A percentile compares a stretch with the other conserved stretches of the same genome.
Conservation (phyloP, 1,284 basidiomycete genomes). For the Tylopilus sp. region DNA sequence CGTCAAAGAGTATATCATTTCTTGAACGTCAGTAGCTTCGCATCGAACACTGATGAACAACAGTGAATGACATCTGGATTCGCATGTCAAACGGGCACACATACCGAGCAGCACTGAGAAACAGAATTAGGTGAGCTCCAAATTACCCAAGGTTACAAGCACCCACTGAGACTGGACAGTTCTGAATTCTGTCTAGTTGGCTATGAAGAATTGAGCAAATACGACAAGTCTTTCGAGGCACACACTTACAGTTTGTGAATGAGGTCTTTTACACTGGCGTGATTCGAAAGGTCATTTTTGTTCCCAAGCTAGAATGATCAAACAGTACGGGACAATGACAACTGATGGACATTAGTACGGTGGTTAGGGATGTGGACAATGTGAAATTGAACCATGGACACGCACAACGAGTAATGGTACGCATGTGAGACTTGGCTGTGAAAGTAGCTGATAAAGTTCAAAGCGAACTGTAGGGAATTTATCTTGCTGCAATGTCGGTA, state of each 20-base stretch:
- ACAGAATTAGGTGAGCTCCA: not conserved
- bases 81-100: slow-evolving; percentile 30
- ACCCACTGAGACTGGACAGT: slow-evolving; percentile 84
- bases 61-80: slow-evolving; percentile 11
- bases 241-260: slow-evolving; percentile 76
- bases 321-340: not conserved
- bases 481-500: slow-evolving; percentile 55
- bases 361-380: not conserved
- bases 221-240: not conserved
- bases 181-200: slow-evolving; percentile 82
- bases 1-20: too few relatives aligned
- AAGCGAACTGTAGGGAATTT: slow-evolving; percentile 88
- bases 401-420: slow-evolving; percentile 88
- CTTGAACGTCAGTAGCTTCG: slow-evolving; percentile 78
- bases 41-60: slow-evolving; percentile 76
- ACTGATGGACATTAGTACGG: slow-evolving; percentile 9
- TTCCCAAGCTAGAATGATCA: slow-evolving; percentile 75
- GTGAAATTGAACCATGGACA: slow-evolving; percentile 16
- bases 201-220: slow-evolving; percentile 47
- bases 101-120: slow-evolving; percentile 79
- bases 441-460: slow-evolving; percentile 87
- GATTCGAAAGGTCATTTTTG: slow-evolving; percentile 89
- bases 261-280: slow-evolving; percentile 84
- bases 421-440: slow-evolving; percentile 72
- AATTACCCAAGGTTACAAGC: not conserved